A percentile compares a stretch with the other conserved stretches of the same genome.
phyloP scores from a whole-genome alignment of 371 early-diverging fungal genomes.

The Zychaea mexicana region DNA sequence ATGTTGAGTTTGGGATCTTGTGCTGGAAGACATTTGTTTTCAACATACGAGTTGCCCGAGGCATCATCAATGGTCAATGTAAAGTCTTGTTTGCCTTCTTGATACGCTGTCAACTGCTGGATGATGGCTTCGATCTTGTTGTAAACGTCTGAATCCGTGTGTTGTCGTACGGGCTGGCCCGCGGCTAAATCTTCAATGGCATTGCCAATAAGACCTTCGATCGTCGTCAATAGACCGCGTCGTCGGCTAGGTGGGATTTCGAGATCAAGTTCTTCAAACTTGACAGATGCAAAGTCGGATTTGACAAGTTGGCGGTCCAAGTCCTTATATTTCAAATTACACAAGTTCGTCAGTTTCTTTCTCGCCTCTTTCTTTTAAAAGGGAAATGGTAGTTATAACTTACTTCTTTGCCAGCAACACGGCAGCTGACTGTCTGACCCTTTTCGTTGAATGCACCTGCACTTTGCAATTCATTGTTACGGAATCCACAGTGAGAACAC shows the following conservation, averaged over 20 bases:
- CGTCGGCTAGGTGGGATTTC: slow-evolving; percentile 84
- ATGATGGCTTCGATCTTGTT: slow-evolving; percentile 77
- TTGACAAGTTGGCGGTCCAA: slow-evolving; percentile 91
- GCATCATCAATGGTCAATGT: slow-evolving; percentile 88
- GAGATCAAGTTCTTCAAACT: slow-evolving; percentile 83
- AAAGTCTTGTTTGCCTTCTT: slow-evolving; percentile 62
- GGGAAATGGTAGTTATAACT: no score
- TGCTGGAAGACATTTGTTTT: slow-evolving; percentile 70
- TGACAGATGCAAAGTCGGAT: slow-evolving; percentile 80
- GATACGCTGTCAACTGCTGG: slow-evolving; percentile 61
- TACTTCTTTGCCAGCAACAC: slow-evolving; percentile 60
- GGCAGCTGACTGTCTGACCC: slow-evolving; percentile 73
- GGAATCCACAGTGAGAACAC: slow-evolving; percentile 89
- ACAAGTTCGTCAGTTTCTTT: not conserved
- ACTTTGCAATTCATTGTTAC: slow-evolving; percentile 91
- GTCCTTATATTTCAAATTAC: slow-evolving; percentile 49
- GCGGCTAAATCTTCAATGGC: slow-evolving; percentile 80
- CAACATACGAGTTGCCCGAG: slow-evolving; percentile 92
- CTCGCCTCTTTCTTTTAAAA: not conserved
- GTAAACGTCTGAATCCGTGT: slow-evolving; percentile 64
- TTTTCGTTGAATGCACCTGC: slow-evolving; percentile 80
- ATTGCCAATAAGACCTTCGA: slow-evolving; percentile 84
- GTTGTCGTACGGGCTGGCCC: slow-evolving; percentile 80
- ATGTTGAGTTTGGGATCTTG: slow-evolving; percentile 79
- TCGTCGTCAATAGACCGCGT: slow-evolving; percentile 83